Base-by-base conservation (phyloP, 2,329 filamentous ascomycete species). In the Intubia oerlemansii region DNA sequence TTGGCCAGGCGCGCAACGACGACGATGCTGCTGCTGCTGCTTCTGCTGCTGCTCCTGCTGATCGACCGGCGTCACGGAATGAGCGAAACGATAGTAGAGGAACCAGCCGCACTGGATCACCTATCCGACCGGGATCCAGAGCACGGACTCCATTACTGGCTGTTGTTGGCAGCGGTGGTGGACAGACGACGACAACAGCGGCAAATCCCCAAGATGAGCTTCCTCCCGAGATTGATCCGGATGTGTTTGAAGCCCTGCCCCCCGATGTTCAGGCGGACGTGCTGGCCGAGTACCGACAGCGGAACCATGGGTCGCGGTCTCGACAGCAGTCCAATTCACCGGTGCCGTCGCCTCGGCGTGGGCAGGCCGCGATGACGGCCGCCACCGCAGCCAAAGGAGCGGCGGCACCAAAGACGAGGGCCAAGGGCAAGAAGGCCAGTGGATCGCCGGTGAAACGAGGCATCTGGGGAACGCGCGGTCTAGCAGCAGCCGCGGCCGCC, bases 221-320 rank as follows among this genome's bases (percentile, higher is more conserved):
- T 21, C 19, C 19, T 8, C 8, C 8, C n/a, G 11, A 15, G 4
- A 17, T 29, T 10, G 28, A 29, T 8, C 28, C 28, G 5, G 28
- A 29, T 5, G 28, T 29, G 12, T 10, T 24, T 13, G 28, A 19
- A 6, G 28, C 28, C 8, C 16, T 29, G n/a, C 28, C 28, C 10
- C 18, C 21, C 10, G 28, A 29, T 18, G 12, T 29, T 10, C 28
- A 20, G 10, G 67, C 71, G 2, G 88, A 95, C 48, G 58, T 95
- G 1, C 50, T 93, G 7, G 71, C 66, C 3, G 70, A 75, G 19
- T 91, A 92, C 43, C 48, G n/a, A n/a, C n/a, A n/a, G n/a, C n/a
- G n/a, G n/a, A n/a, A n/a, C n/a, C n/a, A n/a, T n/a, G n/a, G n/a
- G n/a, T n/a, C n/a, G n/a, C n/a, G n/a, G n/a, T n/a, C n/a, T n/a